Base-by-base conservation (phyloP, 2,329 filamentous ascomycete genomes). In the Penicillium brevicompactum region DNA sequence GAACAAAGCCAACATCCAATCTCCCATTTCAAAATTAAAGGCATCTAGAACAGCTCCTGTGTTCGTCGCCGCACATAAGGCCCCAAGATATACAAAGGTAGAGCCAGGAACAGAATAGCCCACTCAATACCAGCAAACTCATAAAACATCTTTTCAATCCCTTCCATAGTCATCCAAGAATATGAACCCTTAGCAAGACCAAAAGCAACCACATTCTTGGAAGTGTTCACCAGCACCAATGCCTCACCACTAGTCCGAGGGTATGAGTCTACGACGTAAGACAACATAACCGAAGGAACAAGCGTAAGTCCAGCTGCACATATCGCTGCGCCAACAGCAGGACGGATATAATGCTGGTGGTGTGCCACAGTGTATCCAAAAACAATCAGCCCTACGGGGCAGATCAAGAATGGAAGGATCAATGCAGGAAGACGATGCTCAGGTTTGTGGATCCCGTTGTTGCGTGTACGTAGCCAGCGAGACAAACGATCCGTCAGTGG, bases 401-500 rank as follows among this genome's bases (percentile, higher is more conserved):
- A 69, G 32, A 73, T 47, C n/a, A 74, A 42, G 43, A 76, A 69
- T 5, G 75, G 74, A 10, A 76, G 57, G 22, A 74, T 64, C 1
- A 78, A 66, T 2, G 73, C 68, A 2, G 75, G 70, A 2, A 78
- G 63, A 27, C 74, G 68, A 59, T 75, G 70, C 51, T 77, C 73
- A 18, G 75, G 74, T 47, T 74, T 69, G 57, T 76, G 73, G 24
- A 73, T 49, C 24, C 69, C 67, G 38, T 62, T 61, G 51, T 74
- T 72, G 38, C 70, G 66, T 34, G 58, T 65, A n/a, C 68, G 64
- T 47, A 75, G 61, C 54, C 55, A 69, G 24, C 68, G 69, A 11
- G 74, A 75, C 31, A 76, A 61, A 8, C 61, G 51, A 59, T 78
- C 76, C 0, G 76, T 78, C 31, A 78, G 64, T 0, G 76, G 76